phyloP scores from a whole-genome alignment of 176 grass and related monocot species.

The Oryza glumipatula region DNA sequence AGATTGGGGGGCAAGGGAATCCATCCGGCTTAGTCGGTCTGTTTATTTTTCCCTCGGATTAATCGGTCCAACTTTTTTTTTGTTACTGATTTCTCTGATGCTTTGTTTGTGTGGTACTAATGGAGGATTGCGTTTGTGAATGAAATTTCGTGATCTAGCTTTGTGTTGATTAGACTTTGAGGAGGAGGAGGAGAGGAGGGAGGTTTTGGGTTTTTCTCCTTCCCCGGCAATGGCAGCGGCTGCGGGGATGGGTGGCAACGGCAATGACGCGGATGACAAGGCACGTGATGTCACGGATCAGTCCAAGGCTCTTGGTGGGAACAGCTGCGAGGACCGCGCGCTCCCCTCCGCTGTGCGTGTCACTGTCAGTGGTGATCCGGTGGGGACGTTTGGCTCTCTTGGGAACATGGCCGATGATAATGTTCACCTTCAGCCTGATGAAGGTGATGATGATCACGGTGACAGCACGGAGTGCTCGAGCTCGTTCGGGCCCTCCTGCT shows the following conservation, averaged over 20 bases:
- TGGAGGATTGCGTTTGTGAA: background rate
- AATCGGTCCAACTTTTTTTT: background rate
- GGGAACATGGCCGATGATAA: background rate
- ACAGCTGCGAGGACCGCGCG: background rate
- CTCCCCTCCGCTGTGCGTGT: background rate
- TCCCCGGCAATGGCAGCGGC: slow-evolving; percentile 27
- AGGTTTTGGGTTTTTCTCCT: background rate
- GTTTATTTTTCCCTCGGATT: background rate
- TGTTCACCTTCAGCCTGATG: background rate
- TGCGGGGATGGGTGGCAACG: background rate
- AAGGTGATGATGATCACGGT: slow-evolving; percentile 42
- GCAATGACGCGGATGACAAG: background rate
- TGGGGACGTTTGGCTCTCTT: background rate
- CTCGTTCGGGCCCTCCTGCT: slow-evolving; percentile 70
- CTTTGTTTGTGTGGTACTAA: background rate
- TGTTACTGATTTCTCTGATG: background rate
- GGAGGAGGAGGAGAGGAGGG: background rate
- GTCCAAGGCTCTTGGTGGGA: background rate
- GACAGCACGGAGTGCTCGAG: slow-evolving; percentile 78
- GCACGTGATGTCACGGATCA: background rate
- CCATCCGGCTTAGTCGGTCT: background rate
- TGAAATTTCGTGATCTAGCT: background rate
- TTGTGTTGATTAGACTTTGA: background rate
- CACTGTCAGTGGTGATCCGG: background rate
- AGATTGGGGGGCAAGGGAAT: background rate